A percentile compares a stretch with the other conserved stretches of the same genome.
Conservation (phyloP, 495 filamentous ascomycete genomes). For the Apiosordaria backusii region DNA sequence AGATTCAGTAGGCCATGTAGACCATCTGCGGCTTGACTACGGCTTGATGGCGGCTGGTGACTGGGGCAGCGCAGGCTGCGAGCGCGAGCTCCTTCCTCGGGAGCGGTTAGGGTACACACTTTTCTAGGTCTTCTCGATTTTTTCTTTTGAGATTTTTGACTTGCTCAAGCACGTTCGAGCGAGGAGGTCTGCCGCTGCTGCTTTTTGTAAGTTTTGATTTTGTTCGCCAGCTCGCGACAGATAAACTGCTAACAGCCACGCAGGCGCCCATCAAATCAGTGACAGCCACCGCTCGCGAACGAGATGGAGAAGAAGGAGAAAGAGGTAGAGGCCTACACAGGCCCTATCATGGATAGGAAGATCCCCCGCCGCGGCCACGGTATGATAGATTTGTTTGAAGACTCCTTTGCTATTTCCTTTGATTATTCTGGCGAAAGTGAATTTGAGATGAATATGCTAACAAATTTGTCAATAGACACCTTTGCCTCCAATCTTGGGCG, state of each 20-base stretch:
- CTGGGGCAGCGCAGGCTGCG: neutral
- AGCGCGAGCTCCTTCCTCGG: too few species aligned
- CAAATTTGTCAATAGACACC: neutral
- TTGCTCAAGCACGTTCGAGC: neutral
- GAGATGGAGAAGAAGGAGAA: neutral
- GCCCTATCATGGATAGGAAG: neutral
- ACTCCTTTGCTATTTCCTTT: neutral
- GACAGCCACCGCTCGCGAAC: neutral
- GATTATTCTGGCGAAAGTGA: neutral
- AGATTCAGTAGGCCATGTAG: neutral
- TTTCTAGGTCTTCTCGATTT: too few species aligned
- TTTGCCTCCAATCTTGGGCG: neutral
- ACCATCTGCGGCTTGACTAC: neutral
- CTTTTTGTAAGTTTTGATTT: neutral
- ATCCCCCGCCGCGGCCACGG: neutral
- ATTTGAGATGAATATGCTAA: neutral
- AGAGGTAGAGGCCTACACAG: neutral
- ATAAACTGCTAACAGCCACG: neutral
- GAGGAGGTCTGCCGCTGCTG: neutral
- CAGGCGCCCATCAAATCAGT: neutral
- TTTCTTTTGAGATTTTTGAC: neutral
- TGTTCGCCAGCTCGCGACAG: neutral
- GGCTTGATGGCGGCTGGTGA: neutral
- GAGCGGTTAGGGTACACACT: neutral
- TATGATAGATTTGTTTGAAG: neutral